Base-by-base conservation (phyloP, 495 filamentous ascomycete species). In the Chaetomidium leptoderma region DNA sequence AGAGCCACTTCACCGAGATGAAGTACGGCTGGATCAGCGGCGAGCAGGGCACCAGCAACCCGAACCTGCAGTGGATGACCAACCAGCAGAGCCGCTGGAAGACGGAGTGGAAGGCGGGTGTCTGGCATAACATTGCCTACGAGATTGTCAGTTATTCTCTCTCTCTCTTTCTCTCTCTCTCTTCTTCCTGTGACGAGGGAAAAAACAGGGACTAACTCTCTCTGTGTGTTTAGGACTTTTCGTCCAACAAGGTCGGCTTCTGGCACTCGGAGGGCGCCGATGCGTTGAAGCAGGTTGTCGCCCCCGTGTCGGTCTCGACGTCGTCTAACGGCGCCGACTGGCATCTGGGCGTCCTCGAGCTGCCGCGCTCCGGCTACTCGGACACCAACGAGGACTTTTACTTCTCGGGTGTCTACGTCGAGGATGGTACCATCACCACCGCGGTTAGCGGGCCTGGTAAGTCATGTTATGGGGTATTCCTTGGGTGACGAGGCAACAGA, bases 61-160 rank as follows among this genome's bases (percentile, higher is more conserved):
- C 70, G 1, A 70, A 75, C 60, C 47, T 78, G 68, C 74, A 76
- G 68, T 78, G 48, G 63, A 75, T 76, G 74, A 70, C 71, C 33
- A 69, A 63, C 43, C 68, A 72, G 50, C 68, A 72, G 62, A 71
- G 67, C 26, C 66, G 73, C 61, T 78, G 75, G 75, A 74, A 70
- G 64, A 68, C 70, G 37, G 67, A 72, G 63, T 76, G 73, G 73
- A 65, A 66, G 44, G 73, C 85, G 13, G 80, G 77, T 35, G 80
- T 83, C 3, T 90, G 87, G 87, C 86, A 90, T 66, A 91, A 91
- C 70, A 80, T 89, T 62, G 88, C 88, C 27, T 86, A 84, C 62
- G 79, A 82, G 62, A 85, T 85, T 55, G 50, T 53, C 14, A 14
- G 37, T 53, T 21, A 5, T 21, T 62, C 68, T 69, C 64, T 67